Evolutionary conservation across 1,139 yeast genomes (phyloP).

Genomic region (Yamadazyma sp.): DNA sequence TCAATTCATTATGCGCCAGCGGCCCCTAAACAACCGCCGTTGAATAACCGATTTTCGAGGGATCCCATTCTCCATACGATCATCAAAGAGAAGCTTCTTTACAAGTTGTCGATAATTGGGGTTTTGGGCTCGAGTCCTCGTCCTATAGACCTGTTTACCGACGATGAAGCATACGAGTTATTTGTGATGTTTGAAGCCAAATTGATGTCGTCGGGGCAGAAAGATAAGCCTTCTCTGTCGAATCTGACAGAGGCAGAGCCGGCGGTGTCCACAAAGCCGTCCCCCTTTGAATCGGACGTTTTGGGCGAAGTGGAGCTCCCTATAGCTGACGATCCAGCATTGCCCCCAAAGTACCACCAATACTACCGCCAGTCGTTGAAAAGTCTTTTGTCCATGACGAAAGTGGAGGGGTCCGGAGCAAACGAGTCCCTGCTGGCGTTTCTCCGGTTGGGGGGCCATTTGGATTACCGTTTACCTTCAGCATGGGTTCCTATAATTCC

Average conservation of each 20-base stretch:
- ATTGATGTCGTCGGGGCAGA: conserved; percentile 17
- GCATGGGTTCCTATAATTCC: conserved; percentile 42
- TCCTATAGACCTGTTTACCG: conserved; percentile 23
- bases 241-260: too few species aligned
- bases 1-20: conserved; percentile 3
- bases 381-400: conserved; percentile 25
- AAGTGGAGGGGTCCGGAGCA: conserved; percentile 12
- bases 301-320: conserved; percentile 14
- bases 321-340: conserved; percentile 4
- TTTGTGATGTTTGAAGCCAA: conserved; percentile 34
- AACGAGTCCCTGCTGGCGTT: background rate
- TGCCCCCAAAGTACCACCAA: conserved; percentile 18
- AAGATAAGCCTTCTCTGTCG: too few species aligned
- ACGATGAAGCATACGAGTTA: conserved; percentile 32
- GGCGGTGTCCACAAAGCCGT: background rate
- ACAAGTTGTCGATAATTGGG: conserved; percentile 40
- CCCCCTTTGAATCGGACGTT: conserved; percentile 9
- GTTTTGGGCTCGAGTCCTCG: conserved; percentile 38
- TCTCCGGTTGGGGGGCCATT: background rate
- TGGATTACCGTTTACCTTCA: conserved; percentile 26
- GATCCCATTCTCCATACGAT: conserved; percentile 33
- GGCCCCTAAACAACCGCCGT: conserved; percentile 2
- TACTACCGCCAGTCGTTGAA: conserved; percentile 26
- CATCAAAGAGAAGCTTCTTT: conserved; percentile 34
- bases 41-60: conserved; percentile 24